A percentile compares a stretch with the other conserved stretches of the same genome.
phyloP scores from a whole-genome alignment of 768 basidiomycete genomes.

The Russula emetica region DNA sequence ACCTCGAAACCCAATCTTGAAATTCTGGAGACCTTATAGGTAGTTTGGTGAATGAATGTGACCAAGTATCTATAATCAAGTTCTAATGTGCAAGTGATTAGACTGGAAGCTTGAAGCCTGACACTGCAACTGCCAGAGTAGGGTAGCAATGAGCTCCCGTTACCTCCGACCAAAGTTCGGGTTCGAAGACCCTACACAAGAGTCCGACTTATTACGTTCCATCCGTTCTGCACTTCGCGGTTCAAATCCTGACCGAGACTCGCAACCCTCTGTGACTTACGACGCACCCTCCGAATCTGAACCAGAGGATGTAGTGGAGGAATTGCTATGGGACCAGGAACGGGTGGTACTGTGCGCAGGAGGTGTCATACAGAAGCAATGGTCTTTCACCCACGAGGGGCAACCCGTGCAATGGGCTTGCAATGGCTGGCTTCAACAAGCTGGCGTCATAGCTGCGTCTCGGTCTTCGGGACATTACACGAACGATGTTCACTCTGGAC shows the following conservation, averaged over 20 bases:
- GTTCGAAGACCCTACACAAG: constrained; percentile 21
- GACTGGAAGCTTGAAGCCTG: constrained; percentile 1
- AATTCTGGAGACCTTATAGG: neutral
- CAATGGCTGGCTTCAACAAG: constrained; percentile 65
- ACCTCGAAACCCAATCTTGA: neutral
- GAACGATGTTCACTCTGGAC: constrained; percentile 22
- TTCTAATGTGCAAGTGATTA: neutral
- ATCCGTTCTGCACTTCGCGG: constrained; percentile 60
- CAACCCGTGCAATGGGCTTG: constrained; percentile 78
- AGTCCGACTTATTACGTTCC: constrained; percentile 48
- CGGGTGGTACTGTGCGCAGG: constrained; percentile 62
- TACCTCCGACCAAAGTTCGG: constrained; percentile 15
- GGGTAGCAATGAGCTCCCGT: constrained; percentile 12
- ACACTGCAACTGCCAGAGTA: neutral
- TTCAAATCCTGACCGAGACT: constrained; percentile 23
- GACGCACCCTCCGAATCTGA: constrained; percentile 5
- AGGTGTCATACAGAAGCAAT: constrained; percentile 64
- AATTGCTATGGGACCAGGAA: constrained; percentile 65
- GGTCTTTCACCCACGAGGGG: constrained; percentile 67
- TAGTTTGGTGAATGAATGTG: constrained; percentile 4
- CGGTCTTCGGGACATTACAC: constrained; percentile 33
- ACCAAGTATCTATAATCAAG: neutral
- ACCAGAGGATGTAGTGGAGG: constrained; percentile 44
- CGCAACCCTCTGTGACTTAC: constrained; percentile 13
- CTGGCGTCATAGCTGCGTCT: constrained; percentile 34